A percentile compares a stretch with the other conserved stretches of the same genome.
Evolutionary conservation across 345 rosid species (phyloP).

Genomic region (Lepidium sativum): DNA sequence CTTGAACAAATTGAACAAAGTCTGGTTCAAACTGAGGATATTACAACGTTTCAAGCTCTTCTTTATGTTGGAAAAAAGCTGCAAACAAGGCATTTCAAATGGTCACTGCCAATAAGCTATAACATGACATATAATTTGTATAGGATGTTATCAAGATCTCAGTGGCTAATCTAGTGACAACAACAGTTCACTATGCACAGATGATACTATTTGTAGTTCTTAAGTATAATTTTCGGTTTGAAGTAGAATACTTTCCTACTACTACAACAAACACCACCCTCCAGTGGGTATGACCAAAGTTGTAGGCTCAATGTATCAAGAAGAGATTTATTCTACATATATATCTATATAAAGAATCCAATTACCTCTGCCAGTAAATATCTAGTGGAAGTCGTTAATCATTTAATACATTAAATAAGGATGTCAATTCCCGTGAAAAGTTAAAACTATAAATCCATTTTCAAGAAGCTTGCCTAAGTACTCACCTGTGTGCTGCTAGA

Average conservation of each 20-base stretch:
- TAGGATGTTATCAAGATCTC: neutral
- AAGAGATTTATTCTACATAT: neutral
- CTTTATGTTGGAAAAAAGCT: slow-evolving; percentile 87
- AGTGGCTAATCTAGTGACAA: slow-evolving; percentile 1
- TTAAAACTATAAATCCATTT: neutral
- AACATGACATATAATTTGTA: neutral
- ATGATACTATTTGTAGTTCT: neutral
- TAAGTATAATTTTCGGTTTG: neutral
- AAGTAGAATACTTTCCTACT: neutral
- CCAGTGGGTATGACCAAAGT: neutral
- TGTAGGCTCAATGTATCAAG: slow-evolving; percentile 1
- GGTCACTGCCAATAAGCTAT: neutral
- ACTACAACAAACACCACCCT: slow-evolving; percentile 7
- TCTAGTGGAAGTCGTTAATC: neutral
- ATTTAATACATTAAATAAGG: neutral
- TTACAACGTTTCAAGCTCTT: slow-evolving; percentile 98
- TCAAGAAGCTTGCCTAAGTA: slow-evolving; percentile 2
- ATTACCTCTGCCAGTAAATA: neutral
- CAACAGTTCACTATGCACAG: no score
- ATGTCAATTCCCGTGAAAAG: neutral
- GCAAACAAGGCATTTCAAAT: slow-evolving; percentile 20
- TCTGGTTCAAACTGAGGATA: slow-evolving; percentile 78
- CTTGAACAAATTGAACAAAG: slow-evolving; percentile 82
- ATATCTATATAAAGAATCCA: slow-evolving; percentile 1
- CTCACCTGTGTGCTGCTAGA: slow-evolving; percentile 95